Evolutionary conservation across 768 basidiomycete species (phyloP).

Genomic region (Naganishia antarctica): DNA sequence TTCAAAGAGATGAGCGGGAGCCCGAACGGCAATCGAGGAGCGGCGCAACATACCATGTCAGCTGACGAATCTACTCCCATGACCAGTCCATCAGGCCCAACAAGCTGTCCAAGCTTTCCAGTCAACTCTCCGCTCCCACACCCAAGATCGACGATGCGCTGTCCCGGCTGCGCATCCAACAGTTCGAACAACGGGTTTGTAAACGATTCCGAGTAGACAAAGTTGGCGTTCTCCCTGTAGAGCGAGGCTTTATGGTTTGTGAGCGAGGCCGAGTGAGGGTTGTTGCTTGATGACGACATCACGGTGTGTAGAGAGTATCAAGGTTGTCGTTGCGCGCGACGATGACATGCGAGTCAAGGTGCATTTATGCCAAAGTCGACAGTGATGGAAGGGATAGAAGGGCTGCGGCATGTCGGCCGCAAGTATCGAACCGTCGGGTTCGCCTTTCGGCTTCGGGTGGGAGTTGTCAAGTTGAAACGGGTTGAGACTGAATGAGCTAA

Average conservation of each 20-base stretch:
- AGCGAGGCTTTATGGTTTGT: slow-evolving; percentile 51
- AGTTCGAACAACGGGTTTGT: slow-evolving; percentile 58
- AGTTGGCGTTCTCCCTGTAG: slow-evolving; percentile 64
- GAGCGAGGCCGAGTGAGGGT: slow-evolving; percentile 23
- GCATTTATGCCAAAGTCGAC: no score
- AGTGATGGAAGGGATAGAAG: no score
- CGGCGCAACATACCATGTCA: slow-evolving; percentile 58
- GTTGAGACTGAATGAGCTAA: no score
- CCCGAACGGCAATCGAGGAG: not conserved
- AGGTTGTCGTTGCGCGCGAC: not conserved
- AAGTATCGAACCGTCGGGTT: no score
- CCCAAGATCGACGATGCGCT: slow-evolving; percentile 59
- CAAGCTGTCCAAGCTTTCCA: slow-evolving; percentile 56
- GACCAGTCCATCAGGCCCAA: slow-evolving; percentile 57
- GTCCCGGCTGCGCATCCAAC: slow-evolving; percentile 62
- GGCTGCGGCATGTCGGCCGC: no score
- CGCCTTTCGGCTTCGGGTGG: no score
- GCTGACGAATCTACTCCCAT: slow-evolving; percentile 67
- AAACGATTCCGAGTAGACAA: slow-evolving; percentile 60
- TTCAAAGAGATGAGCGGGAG: not conserved
- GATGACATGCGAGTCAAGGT: no score
- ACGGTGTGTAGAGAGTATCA: not conserved
- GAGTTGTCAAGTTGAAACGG: no score
- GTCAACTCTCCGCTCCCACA: slow-evolving; percentile 81
- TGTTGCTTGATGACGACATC: not conserved